phyloP scores from a whole-genome alignment of 306 rosid species.

The Dalbergia oliveri region DNA sequence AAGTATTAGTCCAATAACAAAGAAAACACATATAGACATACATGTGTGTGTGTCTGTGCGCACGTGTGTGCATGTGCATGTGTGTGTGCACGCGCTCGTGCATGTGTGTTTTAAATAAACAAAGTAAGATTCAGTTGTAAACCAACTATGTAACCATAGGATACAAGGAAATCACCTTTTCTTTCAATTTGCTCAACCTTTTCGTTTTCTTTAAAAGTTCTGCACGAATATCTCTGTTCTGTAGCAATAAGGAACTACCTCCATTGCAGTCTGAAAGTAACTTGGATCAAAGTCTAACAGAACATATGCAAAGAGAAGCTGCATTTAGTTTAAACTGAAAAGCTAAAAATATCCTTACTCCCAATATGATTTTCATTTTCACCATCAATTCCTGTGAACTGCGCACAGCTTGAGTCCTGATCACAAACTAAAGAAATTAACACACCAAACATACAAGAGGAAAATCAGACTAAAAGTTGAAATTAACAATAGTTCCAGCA shows the following conservation, averaged over 20 bases:
- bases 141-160: slow-evolving; percentile 21
- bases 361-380: slow-evolving; percentile 57
- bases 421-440: slow-evolving; percentile 41
- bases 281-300: slow-evolving; percentile 34
- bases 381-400: slow-evolving; percentile 47
- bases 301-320: slow-evolving; percentile 12
- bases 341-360: slow-evolving; percentile 54
- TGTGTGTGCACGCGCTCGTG: background rate
- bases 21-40: background rate
- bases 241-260: slow-evolving; percentile 55
- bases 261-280: slow-evolving; percentile 57
- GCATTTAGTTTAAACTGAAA: slow-evolving; percentile 23
- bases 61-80: background rate
- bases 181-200: slow-evolving; percentile 70
- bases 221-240: slow-evolving; percentile 62
- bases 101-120: background rate
- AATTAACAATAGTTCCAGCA: slow-evolving; percentile 8
- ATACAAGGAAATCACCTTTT: slow-evolving; percentile 64
- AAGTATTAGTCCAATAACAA: slow-evolving; percentile 30
- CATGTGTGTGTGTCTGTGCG: background rate
- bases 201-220: slow-evolving; percentile 69
- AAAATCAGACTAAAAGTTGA: slow-evolving; percentile 25
- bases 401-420: slow-evolving; percentile 63
- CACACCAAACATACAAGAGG: slow-evolving; percentile 26
- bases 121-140: slow-evolving; percentile 1